Evolutionary conservation across 768 basidiomycete species (phyloP), one percentile per base, ranked within the genome.

Genomic region (Filobasidium floriforme): DNA sequence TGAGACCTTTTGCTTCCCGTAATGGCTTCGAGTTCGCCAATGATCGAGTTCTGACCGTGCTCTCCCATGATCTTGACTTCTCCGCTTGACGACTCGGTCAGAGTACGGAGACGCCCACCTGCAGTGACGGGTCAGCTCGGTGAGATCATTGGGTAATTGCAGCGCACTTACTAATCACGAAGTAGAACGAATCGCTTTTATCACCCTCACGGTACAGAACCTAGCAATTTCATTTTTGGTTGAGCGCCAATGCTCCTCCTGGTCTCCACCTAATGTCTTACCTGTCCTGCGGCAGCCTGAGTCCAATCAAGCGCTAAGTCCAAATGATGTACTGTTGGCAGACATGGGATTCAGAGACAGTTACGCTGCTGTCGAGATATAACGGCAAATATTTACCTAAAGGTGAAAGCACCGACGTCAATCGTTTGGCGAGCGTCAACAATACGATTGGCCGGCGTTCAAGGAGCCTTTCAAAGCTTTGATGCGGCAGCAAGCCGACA

Each of bases 241-340:
- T 9, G 32, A 37, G 4, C 32, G 32, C 32, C 3, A 37, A 37
- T 37, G 4, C 32, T 37, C 32, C 32, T 37, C 32, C 32, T 4
- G 32, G 32, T n/a, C n/a, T n/a, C 32, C 3, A 37, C 9, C 32
- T 3, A 3, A 37, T 37, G 32, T 37, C 46, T 49, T 6, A 49
- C 46, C 46, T 98, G 92, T 1, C 96, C 91, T 0, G 92, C 92
- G 69, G 88, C 87, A 7, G 93, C 90, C 79, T 98, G 96, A 85
- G 92, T 89, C 96, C 96, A 99, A 73, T 99, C 96, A 68, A 99
- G 82, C 0, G 92, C 90, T 0, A 91, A 88, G 77, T 99, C 96
- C 64, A 99, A 94, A 75, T 99, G 96, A 18, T 97, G 81, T 7
- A 99, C 94, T 93, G 68, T 41, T 24, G 60, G 29, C 41, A 49